phyloP scores from a whole-genome alignment of 768 basidiomycete genomes.

The Xanthoconium stramineum region DNA sequence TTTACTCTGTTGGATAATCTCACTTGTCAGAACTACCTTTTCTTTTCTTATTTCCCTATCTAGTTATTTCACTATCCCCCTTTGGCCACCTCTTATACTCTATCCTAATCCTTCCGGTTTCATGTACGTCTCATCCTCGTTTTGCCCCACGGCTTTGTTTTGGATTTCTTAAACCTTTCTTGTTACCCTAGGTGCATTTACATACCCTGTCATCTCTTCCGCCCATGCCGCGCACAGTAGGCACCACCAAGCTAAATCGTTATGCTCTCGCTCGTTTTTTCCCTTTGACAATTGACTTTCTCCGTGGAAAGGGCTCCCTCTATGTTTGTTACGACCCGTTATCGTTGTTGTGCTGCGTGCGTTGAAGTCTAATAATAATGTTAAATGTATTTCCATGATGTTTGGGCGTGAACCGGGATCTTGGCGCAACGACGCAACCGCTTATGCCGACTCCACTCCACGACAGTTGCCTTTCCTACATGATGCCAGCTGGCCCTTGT shows the following conservation, averaged over 20 bases:
- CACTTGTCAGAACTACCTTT: conserved; percentile 16
- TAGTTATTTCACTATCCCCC: conserved; percentile 25
- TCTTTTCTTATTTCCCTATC: conserved; percentile 31
- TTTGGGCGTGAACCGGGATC: conserved; percentile 1
- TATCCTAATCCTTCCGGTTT: conserved; percentile 26
- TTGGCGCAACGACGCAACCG: neutral
- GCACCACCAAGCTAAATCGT: conserved; percentile 21
- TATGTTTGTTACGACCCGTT: conserved; percentile 20
- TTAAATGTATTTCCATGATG: conserved; percentile 20
- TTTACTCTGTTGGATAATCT: conserved; percentile 20
- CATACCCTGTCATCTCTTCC: conserved; percentile 21
- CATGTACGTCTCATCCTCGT: conserved; percentile 17
- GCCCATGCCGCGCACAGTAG: conserved; percentile 19
- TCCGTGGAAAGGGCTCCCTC: conserved; percentile 9
- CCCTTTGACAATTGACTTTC: neutral
- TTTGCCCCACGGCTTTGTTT: conserved; percentile 17
- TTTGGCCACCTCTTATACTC: conserved; percentile 20
- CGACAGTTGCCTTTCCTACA: neutral
- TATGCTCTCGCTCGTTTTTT: conserved; percentile 28
- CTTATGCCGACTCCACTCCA: no score
- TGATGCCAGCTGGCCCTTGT: neutral
- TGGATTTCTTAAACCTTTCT: conserved; percentile 11
- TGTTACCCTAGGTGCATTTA: conserved; percentile 22
- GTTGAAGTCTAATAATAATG: neutral
- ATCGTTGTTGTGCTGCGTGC: conserved; percentile 18